Percentiles rank a stretch among this genome's conserved stretches.
Evolutionary conservation across 768 basidiomycete species (phyloP).

Genomic region (Boletus sp.): DNA sequence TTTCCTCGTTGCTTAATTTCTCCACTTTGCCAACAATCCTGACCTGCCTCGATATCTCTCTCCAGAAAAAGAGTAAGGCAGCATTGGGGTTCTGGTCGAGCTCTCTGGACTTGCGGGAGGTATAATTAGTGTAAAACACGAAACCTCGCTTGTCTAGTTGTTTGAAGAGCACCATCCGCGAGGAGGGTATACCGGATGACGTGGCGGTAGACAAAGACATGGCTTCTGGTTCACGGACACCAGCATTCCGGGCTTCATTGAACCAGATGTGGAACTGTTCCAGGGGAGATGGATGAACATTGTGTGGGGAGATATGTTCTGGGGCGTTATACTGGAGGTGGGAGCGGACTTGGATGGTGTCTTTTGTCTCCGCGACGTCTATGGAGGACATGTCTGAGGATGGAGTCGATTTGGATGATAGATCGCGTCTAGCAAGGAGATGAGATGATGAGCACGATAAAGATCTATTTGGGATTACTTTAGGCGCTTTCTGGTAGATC

Average conservation of each 20-base stretch:
- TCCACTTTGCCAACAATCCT: constrained; percentile 85
- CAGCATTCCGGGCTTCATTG: constrained; percentile 52
- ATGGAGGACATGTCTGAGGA: constrained; percentile 20
- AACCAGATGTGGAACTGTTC: constrained; percentile 90
- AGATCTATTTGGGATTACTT: constrained; percentile 6
- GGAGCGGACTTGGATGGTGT: constrained; percentile 64
- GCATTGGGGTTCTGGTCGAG: constrained; percentile 75
- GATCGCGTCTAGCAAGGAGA: background rate
- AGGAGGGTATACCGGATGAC: constrained; percentile 72
- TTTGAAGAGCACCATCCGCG: constrained; percentile 89
- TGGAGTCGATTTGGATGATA: background rate
- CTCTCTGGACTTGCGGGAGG: constrained; percentile 87
- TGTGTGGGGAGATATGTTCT: constrained; percentile 62
- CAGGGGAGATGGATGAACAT: constrained; percentile 66
- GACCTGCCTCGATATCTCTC: constrained; percentile 76
- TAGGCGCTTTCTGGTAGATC: constrained; percentile 1
- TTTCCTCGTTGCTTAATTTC: constrained; percentile 69
- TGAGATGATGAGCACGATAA: constrained; percentile 10
- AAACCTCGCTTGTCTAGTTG: constrained; percentile 87
- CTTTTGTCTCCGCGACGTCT: constrained; percentile 43
- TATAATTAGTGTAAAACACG: constrained; percentile 97
- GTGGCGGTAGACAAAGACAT: constrained; percentile 81
- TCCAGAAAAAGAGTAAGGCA: constrained; percentile 89
- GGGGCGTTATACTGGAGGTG: constrained; percentile 75
- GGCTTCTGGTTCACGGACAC: constrained; percentile 87